phyloP scores from a whole-genome alignment of 257 asterid species.

The Marsdenia floribunda region DNA sequence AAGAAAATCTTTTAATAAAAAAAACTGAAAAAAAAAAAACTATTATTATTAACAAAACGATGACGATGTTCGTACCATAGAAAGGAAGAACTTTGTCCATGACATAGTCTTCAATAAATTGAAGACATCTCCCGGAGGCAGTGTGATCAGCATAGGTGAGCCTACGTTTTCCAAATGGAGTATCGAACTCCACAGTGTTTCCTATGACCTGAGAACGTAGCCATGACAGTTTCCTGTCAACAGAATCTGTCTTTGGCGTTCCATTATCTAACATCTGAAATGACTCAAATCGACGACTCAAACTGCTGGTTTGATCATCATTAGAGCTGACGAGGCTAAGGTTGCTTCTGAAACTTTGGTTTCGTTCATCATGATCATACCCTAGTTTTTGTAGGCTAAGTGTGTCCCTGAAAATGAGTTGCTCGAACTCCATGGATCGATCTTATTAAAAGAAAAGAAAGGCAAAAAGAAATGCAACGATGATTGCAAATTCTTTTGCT shows the following conservation, averaged over 20 bases:
- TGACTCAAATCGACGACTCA: constrained; percentile 5
- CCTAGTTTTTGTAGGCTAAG: background rate
- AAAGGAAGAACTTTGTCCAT: constrained; percentile 43
- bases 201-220: too few relatives aligned
- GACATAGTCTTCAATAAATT: constrained; percentile 46
- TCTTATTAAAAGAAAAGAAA: too few relatives aligned
- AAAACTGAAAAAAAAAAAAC: too few relatives aligned
- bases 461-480: too few relatives aligned
- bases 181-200: constrained; percentile 29
- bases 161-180: constrained; percentile 59
- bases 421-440: background rate
- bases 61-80: constrained; percentile 34
- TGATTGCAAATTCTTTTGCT: too few relatives aligned
- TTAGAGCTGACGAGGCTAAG: background rate
- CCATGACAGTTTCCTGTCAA: too few relatives aligned
- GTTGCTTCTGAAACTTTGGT: background rate
- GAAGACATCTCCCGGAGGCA: constrained; percentile 67
- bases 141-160: constrained; percentile 78
- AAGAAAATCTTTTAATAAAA: too few relatives aligned
- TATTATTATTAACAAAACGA: background rate
- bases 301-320: background rate
- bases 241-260: too few relatives aligned
- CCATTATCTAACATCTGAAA: constrained; percentile 16
- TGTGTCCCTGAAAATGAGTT: background rate
- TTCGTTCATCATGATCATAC: background rate